These are phyloP conservation scores for Microdochium paspali DNA, from an alignment of 2,329 filamentous ascomycete genomes.

Conservation along the genomic window DNA sequence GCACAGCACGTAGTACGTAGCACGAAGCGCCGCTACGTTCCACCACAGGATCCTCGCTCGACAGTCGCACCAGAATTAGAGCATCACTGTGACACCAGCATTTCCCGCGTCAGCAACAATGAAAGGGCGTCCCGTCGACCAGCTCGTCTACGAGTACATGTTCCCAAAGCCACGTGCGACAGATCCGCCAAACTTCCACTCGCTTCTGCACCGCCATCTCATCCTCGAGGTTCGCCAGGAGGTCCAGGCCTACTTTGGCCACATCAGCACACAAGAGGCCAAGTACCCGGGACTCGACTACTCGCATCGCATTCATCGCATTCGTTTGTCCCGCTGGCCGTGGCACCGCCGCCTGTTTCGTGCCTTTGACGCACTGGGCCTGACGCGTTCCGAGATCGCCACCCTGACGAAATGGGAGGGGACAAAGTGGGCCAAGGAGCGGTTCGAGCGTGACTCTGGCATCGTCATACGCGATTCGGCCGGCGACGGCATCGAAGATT, in stretches of 20 bases:
- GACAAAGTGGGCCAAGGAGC: constrained; percentile 73
- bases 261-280: constrained; percentile 69
- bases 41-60: neutral
- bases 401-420: constrained; percentile 74
- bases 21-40: too few species aligned
- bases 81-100: neutral
- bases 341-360: constrained; percentile 71
- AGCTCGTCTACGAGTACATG: constrained; percentile 66
- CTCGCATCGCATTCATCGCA: constrained; percentile 60
- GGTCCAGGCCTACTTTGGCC: constrained; percentile 69
- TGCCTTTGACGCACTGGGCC: constrained; percentile 59
- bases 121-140: constrained; percentile 62
- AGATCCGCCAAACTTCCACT: constrained; percentile 64
- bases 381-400: constrained; percentile 63
- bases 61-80: neutral
- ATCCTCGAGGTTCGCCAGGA: constrained; percentile 73
- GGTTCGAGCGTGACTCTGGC: constrained; percentile 68
- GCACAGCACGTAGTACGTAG: too few species aligned
- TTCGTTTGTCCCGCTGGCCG: constrained; percentile 66
- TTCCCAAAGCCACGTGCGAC: constrained; percentile 58
- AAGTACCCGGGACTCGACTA: constrained; percentile 79
- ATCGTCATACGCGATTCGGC: constrained; percentile 63
- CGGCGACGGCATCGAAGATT: constrained; percentile 56
- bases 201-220: constrained; percentile 59
- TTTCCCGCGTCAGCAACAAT: constrained; percentile 33